phyloP scores from a whole-genome alignment of 345 rosid genomes.

The Tarenaya hassleriana region DNA sequence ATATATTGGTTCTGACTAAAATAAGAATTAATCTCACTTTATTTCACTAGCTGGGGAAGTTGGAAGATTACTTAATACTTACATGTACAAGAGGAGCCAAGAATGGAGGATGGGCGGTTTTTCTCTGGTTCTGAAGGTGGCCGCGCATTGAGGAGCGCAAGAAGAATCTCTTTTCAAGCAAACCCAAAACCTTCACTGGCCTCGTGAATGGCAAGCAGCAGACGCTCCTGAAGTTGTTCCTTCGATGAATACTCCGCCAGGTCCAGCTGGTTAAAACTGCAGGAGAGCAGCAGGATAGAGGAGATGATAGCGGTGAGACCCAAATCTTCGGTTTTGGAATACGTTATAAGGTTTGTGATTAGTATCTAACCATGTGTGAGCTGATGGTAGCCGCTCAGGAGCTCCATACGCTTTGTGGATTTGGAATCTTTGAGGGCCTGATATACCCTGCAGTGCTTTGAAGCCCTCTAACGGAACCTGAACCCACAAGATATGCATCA shows the following conservation, averaged over 20 bases:
- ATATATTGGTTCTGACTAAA: no score
- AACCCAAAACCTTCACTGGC: slow-evolving; percentile 97
- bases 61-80: not conserved
- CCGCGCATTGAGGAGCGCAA: not conserved
- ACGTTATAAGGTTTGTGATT: slow-evolving; percentile 4
- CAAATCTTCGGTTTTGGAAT: no score
- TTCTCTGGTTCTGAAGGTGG: slow-evolving; percentile 11
- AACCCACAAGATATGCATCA: slow-evolving; percentile 14
- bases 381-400: slow-evolving; percentile 87
- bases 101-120: slow-evolving; percentile 21
- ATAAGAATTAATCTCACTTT: no score
- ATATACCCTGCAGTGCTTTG: slow-evolving; percentile 91
- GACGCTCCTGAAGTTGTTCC: slow-evolving; percentile 77
- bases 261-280: slow-evolving; percentile 95
- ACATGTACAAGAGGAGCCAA: slow-evolving; percentile 28
- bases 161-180: slow-evolving; percentile 42
- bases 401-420: slow-evolving; percentile 97
- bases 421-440: slow-evolving; percentile 93
- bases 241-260: slow-evolving; percentile 80
- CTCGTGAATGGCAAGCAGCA: slow-evolving; percentile 93
- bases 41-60: no score
- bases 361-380: slow-evolving; percentile 77
- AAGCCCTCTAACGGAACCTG: slow-evolving; percentile 96
- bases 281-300: slow-evolving; percentile 8
- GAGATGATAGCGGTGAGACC: not conserved